Percentiles rank a stretch among this genome's conserved stretches.
These are phyloP conservation scores for Whalleya microplaca DNA, from an alignment of 2,329 filamentous ascomycete genomes.

Conservation along the genomic window DNA sequence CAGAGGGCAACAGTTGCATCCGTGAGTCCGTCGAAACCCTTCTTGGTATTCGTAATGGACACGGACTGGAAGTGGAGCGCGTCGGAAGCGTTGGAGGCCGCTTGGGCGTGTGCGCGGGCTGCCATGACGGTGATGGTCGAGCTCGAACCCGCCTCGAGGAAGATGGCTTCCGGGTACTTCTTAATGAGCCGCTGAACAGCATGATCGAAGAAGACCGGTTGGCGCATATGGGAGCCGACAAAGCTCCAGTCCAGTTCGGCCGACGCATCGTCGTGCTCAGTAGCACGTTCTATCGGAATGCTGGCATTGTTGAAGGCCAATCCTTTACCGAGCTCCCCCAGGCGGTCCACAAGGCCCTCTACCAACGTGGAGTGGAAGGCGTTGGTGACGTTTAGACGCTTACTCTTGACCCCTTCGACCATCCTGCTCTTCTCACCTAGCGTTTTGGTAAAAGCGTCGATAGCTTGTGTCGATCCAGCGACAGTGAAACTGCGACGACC, in stretches of 20 bases:
- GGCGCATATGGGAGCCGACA: conserved; percentile 43
- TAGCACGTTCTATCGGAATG: conserved; percentile 39
- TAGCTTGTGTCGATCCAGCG: conserved; percentile 40
- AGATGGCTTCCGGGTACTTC: conserved; percentile 35
- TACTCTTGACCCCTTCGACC: conserved; percentile 31
- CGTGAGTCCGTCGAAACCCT: conserved; percentile 21
- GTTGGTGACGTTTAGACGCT: conserved; percentile 48
- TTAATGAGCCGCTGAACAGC: conserved; percentile 45
- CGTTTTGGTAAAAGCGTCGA: too few species aligned
- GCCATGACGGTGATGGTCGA: conserved; percentile 43
- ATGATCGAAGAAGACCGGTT: conserved; percentile 49
- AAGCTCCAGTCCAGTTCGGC: conserved; percentile 10
- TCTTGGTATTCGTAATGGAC: conserved; percentile 28
- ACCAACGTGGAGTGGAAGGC: conserved; percentile 51
- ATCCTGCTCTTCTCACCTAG: too few species aligned
- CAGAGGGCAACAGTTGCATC: conserved; percentile 42
- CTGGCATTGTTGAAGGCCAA: conserved; percentile 38
- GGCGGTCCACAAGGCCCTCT: conserved; percentile 36
- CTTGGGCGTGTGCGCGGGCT: conserved; percentile 25
- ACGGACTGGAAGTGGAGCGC: conserved; percentile 29
- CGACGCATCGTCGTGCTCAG: conserved; percentile 8
- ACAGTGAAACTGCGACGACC: conserved; percentile 47
- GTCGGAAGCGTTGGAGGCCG: neutral
- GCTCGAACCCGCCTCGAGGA: conserved; percentile 48
- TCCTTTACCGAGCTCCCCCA: conserved; percentile 32